Conservation (phyloP, 805 yeast species). For the Candida sonorensis region DNA sequence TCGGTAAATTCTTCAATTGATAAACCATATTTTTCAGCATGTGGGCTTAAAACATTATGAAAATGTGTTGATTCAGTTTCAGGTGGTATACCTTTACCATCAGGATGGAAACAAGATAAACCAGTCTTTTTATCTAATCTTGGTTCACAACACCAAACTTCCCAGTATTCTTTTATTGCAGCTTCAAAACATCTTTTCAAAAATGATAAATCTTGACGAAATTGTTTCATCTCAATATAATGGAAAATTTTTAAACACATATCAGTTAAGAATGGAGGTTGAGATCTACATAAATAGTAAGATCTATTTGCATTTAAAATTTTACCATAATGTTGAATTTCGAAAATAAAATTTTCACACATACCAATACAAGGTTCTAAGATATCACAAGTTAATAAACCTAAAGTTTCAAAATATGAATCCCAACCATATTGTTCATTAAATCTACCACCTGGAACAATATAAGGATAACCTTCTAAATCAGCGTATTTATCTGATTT, state of each 20-base stretch:
- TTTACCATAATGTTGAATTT: constrained; percentile 85
- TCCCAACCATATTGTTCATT: constrained; percentile 99
- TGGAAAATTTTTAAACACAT: constrained; percentile 71
- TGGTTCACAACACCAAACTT: constrained; percentile 74
- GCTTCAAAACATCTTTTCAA: constrained; percentile 60
- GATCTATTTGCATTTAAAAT: constrained; percentile 91
- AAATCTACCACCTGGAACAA: constrained; percentile 96
- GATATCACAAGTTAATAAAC: constrained; percentile 61
- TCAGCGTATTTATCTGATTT: constrained; percentile 24
- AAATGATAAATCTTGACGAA: constrained; percentile 50
- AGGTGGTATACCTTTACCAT: constrained; percentile 91
- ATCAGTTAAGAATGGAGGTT: constrained; percentile 95
- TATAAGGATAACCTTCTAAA: constrained; percentile 67
- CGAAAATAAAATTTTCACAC: constrained; percentile 88
- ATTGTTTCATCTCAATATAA: constrained; percentile 34
- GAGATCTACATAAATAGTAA: constrained; percentile 85
- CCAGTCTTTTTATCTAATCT: constrained; percentile 70
- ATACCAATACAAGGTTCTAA: constrained; percentile 76
- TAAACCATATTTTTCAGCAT: constrained; percentile 53
- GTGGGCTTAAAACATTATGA: constrained; percentile 60
- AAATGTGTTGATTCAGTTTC: constrained; percentile 93
- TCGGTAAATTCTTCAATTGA: constrained; percentile 57
- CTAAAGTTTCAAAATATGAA: constrained; percentile 86
- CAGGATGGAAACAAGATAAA: constrained; percentile 83
- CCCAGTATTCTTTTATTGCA: constrained; percentile 79